Evolutionary conservation across 768 basidiomycete species (phyloP), one percentile per base, ranked within the genome.

Genomic region (Tulasnella sp.): DNA sequence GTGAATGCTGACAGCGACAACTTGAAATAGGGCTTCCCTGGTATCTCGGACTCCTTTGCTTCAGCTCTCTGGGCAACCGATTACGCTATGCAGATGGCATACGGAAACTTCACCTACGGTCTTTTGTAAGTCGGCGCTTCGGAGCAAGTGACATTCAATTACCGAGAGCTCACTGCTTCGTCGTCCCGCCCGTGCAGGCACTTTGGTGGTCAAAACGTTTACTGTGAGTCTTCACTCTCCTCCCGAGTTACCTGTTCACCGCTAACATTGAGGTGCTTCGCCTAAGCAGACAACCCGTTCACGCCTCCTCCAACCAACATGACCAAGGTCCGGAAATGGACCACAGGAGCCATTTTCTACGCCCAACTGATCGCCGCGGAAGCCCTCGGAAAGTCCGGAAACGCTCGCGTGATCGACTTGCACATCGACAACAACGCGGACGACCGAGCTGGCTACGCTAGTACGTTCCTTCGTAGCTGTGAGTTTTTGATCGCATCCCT

Each of bases 11-110:
- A 81, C 74, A 86, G 69, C 82, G 81, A 39, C 83, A 39, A 19
- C 32, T 12, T n/a, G 9, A 1, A 5, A 9, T 36, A 69, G 67
- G 86, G 86, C 16, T 86, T 86, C 76, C 78, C 82, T 16, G 86
- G 86, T 3, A 75, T 87, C 69, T 83, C 81, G 40, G 83, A 86
- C 75, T 81, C 80, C 42, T 86, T 86, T 70, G 84, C 82, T 4
- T 82, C 83, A 0, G 81, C 84, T n/a, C 78, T 86, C 29, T 87
- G 86, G 86, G 84, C 77, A 36, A 75, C 83, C 42, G 85, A 86
- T 76, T 84, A 82, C 75, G 82, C 82, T 2, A 73, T 87, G 62
- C 82, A 84, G 76, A 81, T 86, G 83, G 85, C 83, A n/a, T 81
- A 80, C 47, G 79, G 77, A 69, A 86, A 85, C 77, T 85, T 86